Conservation (phyloP, 2,329 filamentous ascomycete genomes). For the Hymenoscyphus infarciens region DNA sequence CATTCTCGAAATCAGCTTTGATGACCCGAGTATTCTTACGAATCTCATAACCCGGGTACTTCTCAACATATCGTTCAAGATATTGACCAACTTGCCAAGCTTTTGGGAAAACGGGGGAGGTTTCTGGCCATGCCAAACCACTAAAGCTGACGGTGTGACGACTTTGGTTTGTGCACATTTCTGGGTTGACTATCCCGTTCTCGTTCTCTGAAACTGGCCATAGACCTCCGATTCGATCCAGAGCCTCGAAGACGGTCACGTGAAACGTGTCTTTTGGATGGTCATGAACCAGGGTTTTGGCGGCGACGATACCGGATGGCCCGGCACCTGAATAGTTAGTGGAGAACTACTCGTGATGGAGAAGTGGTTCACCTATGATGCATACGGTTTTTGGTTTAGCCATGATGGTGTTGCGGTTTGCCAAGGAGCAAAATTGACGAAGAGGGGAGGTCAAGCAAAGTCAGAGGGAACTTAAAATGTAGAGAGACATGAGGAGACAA, state of each 20-base stretch:
- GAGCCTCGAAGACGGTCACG: conserved; percentile 68
- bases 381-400: conserved; percentile 26
- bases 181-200: conserved; percentile 54
- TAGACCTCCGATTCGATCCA: conserved; percentile 67
- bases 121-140: conserved; percentile 66
- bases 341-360: conserved; percentile 1
- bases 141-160: conserved; percentile 70
- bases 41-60: conserved; percentile 43
- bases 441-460: background rate
- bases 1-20: conserved; percentile 15
- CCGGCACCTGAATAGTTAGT: conserved; percentile 52
- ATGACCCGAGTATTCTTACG: conserved; percentile 23
- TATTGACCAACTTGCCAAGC: conserved; percentile 77
- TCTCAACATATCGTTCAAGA: conserved; percentile 57
- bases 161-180: conserved; percentile 72
- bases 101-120: conserved; percentile 63
- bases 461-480: background rate
- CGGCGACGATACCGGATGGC: conserved; percentile 64
- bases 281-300: conserved; percentile 68
- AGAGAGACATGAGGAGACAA: background rate
- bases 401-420: background rate
- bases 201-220: conserved; percentile 61
- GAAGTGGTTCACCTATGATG: conserved; percentile 27
- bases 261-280: conserved; percentile 53
- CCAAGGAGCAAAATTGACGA: background rate